phyloP scores from a whole-genome alignment of 1,139 yeast genomes.

The Geotrichum phurueaensis region DNA sequence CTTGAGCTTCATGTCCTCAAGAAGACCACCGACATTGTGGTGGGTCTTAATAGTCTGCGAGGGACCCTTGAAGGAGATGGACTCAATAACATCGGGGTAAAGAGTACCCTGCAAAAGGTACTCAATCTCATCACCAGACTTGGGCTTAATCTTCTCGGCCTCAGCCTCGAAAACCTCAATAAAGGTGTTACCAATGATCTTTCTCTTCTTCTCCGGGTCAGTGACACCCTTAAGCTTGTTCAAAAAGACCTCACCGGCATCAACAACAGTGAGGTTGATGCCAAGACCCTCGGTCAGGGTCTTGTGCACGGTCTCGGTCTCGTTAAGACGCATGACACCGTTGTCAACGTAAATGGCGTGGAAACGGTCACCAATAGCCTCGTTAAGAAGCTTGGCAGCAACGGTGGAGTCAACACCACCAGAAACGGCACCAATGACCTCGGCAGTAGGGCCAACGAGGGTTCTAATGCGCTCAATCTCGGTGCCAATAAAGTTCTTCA shows the following conservation, averaged over 20 bases:
- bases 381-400: constrained; percentile 96
- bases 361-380: constrained; percentile 97
- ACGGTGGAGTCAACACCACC: constrained; percentile 99
- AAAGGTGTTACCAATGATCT: constrained; percentile 96
- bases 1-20: constrained; percentile 96
- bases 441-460: constrained; percentile 95
- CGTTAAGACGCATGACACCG: constrained; percentile 94
- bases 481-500: constrained; percentile 95
- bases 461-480: constrained; percentile 88
- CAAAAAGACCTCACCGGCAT: constrained; percentile 87
- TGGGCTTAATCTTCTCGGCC: constrained; percentile 87
- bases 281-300: constrained; percentile 90
- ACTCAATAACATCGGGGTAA: constrained; percentile 97
- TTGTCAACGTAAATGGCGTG: constrained; percentile 97
- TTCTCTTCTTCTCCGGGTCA: constrained; percentile 98
- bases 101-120: constrained; percentile 93
- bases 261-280: constrained; percentile 88
- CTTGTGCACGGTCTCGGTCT: constrained; percentile 79
- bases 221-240: constrained; percentile 84
- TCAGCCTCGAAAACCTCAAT: constrained; percentile 95
- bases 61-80: constrained; percentile 98
- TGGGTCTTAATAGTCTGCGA: constrained; percentile 98
- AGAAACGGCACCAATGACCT: constrained; percentile 98
- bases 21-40: constrained; percentile 96
- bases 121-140: constrained; percentile 73